Base-by-base conservation (phyloP, 352 stramenopile genomes). In the Elongisporangium senticosum region DNA sequence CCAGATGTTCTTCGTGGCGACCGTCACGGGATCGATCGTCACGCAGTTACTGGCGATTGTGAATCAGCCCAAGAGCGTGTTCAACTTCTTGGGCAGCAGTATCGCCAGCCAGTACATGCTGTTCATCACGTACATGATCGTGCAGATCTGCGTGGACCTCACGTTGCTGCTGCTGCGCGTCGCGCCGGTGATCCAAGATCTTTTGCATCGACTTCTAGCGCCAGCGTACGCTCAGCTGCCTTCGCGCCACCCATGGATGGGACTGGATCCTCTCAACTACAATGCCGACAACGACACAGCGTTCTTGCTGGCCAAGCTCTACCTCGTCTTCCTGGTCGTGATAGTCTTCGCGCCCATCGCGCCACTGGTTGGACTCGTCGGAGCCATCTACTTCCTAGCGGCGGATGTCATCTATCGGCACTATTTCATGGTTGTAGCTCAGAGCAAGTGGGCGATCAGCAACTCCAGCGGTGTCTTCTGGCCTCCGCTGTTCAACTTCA, bases 71-170 rank as follows among this genome's bases (percentile, higher is more conserved):
- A 89, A 88, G 61, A 73, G 59, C 23, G 51, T 91, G 7, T 84
- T 93, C 24, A 60, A 55, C 1, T 89, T 93, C 74, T 77, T 93
- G 49, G 84, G 82, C 5, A 67, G 66, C 26, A 88, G 76, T 24
- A 91, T 93, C 70, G 79, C 84, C 15, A 78, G 87, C 54, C 84
- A 91, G 59, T 90, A 82, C n/a, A 89, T 80, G 43, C 87, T 89
- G 50, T 93, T 91, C 63, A 93, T 91, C 65, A 87, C 79, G 20
- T 93, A 87, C 62, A 72, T 93, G 51, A 85, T 91, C 58, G 71
- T 90, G 11, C 77, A 72, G 33, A 90, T 77, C 3, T 78, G 84
- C 2, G 58, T 93, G 20, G 77, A 65, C 15, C 56, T 91, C 13
- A 61, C 71, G 10, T 28, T 93, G 20, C 79, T 90, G 62, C 68